Evolutionary conservation across 2,329 filamentous ascomycete genomes (phyloP).

Genomic region (Colletotrichum sp.): DNA sequence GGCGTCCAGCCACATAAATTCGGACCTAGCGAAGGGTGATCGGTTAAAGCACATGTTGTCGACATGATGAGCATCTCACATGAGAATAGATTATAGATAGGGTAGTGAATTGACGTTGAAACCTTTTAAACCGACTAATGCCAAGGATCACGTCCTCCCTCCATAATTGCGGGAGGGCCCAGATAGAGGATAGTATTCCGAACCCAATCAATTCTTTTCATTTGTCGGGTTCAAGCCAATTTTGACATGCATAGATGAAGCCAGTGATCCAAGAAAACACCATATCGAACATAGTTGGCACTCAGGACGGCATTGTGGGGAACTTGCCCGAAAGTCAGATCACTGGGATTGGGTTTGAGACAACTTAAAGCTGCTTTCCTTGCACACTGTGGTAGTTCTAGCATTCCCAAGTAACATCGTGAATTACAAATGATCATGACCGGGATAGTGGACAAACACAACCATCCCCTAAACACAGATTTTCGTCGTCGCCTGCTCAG

Average conservation of each 20-base stretch:
- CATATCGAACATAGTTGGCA: background rate
- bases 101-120: background rate
- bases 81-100: background rate
- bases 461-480: background rate
- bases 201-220: background rate
- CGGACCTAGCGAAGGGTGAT: background rate
- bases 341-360: background rate
- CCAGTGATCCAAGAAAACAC: background rate
- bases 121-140: background rate
- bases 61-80: too few relatives aligned
- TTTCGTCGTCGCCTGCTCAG: background rate
- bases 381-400: background rate
- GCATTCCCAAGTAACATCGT: background rate
- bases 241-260: background rate
- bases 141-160: background rate
- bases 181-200: background rate
- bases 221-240: background rate
- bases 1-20: background rate
- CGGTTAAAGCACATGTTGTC: too few relatives aligned
- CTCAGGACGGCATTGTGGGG: background rate
- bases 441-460: background rate
- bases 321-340: background rate
- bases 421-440: background rate
- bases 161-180: background rate
- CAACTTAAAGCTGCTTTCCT: background rate